Base-by-base conservation (phyloP, 495 filamentous ascomycete genomes). In the Tuber microsphaerosporum region DNA sequence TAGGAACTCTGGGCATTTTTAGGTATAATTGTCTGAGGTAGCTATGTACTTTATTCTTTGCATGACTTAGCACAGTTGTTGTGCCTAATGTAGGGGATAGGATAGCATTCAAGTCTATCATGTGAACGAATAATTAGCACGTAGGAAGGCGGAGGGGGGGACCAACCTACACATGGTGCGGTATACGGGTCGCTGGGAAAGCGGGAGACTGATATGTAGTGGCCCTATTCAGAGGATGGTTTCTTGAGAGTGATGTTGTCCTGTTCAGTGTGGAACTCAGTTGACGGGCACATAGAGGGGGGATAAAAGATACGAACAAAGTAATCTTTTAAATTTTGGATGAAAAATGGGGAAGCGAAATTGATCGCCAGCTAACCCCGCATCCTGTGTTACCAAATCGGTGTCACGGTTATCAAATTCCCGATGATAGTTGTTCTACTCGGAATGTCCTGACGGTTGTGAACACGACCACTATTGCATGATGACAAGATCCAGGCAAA, bases 31-130 rank as follows among this genome's bases (percentile, higher is more conserved):
- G 22, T 26, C 9, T 26, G 48, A 56, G 46, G 48, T 26, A 22
- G 22, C 22, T 56, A 12, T 9, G 22, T 79, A 79, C 77, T n/a
- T 37, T 41, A 56, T 72, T 68, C 19, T 70, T 43, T 9, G 16
- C 26, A 70, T 39, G 22, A 34, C 76, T 72, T 19, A 77, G 37
- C 19, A 81, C 69, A 20, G 80, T 81, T 68, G 73, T 79, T 69
- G 73, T 79, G 9, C 80, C 80, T 9, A 82, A 69, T 14, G 76
- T 45, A 14, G 80, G 80, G 10, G 75, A 79, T 69, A 82, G 79
- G 31, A 75, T 42, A 39, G 74, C 68, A 39, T 75, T 81, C 71
- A 81, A 65, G 74, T 81, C 80, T 82, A 3, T 0, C 4, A 3
- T 26, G 7, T 22, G 22, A 56, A 56, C 22, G 2, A 56, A 26